Evolutionary conservation across 1,284 basidiomycete species (phyloP), one percentile per base, ranked within the genome.

Genomic region (Apiotrichum porosum): DNA sequence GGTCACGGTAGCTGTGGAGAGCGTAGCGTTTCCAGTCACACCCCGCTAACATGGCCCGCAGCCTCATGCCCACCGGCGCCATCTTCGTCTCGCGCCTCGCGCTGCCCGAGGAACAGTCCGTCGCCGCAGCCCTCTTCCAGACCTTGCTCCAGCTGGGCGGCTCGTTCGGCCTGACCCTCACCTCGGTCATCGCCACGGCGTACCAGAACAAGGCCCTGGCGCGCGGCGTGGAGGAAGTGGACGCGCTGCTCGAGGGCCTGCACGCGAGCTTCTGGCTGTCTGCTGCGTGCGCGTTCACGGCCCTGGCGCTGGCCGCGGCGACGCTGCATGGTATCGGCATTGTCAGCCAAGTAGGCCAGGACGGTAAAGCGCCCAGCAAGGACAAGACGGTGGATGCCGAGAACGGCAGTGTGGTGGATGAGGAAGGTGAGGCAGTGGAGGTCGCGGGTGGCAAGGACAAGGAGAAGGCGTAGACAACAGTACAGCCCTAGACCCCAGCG

Each of bases 1-100:
- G n/a, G n/a, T n/a, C n/a, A n/a, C n/a, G n/a, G n/a, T n/a, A n/a
- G n/a, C n/a, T n/a, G n/a, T n/a, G n/a, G n/a, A n/a, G n/a, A n/a
- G n/a, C n/a, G n/a, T n/a, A n/a, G n/a, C n/a, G n/a, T n/a, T n/a
- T n/a, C n/a, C n/a, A n/a, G n/a, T n/a, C n/a, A n/a, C n/a, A n/a
- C 10, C 6, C 33, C 23, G 15, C 22, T 18, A 15, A 13, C 10
- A 38, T 9, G 4, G 8, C 17, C 22, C 12, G 9, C 41, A 62
- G 61, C 56, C 80, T 86, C 6, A 86, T 83, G 60, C 75, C 85
- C 0, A 74, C 80, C 1, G 86, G 85, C 3, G 82, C 81, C 3
- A 71, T 88, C 18, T 88, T 85, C 61, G 79, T 86, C 44, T 81
- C 85, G 2, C 82, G 82, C 56, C 75, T 84, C 15, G 78, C 80